Evolutionary conservation across 345 rosid genomes (phyloP), one percentile per base, ranked within the genome.

Genomic region (Turnera subulata): DNA sequence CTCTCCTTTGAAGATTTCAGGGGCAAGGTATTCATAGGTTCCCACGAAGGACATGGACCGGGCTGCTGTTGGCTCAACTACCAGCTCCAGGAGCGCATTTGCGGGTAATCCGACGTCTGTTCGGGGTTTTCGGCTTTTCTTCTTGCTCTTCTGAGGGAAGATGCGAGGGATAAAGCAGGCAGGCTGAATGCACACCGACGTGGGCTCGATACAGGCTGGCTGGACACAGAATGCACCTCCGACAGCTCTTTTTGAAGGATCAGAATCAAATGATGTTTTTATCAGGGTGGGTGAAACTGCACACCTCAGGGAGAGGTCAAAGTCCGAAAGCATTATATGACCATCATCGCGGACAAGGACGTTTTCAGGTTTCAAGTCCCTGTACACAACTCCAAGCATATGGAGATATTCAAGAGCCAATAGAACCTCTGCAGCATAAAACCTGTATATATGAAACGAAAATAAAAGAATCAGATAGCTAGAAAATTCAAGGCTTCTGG

Each of bases 11-110:
- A 89, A 83, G 32, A 89, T 89, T 75, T 89, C 96, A 11, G 96
- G 96, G 75, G 96, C 96, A 14, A 93, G 79, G 80, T 93, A 93
- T 74, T 93, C 99, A 13, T 93, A 97, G 51, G 99, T 93, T 64
- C 99, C 99, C 17, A 93, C 99, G 46, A 93, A 93, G 47, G 99
- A 93, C 99, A 93, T 93, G 24, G 99, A 93, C 19, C 96, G 79
- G 20, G 97, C 96, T 53, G 93, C 84, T 52, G 93, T 81, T 5
- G 99, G 99, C 63, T 93, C 97, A 15, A 97, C 99, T 19, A 93
- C 82, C 46, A 93, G 84, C 84, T 93, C 96, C 0, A 88, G 99
- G 59, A 89, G 87, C 47, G 80, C 61, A 65, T 76, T 67, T 1
- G 81, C 55, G 23, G 76, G 67, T 44, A 78, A 64, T 35, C 85